phyloP scores from a whole-genome alignment of 1,284 basidiomycete genomes.

The Vanrija pseudolonga region DNA sequence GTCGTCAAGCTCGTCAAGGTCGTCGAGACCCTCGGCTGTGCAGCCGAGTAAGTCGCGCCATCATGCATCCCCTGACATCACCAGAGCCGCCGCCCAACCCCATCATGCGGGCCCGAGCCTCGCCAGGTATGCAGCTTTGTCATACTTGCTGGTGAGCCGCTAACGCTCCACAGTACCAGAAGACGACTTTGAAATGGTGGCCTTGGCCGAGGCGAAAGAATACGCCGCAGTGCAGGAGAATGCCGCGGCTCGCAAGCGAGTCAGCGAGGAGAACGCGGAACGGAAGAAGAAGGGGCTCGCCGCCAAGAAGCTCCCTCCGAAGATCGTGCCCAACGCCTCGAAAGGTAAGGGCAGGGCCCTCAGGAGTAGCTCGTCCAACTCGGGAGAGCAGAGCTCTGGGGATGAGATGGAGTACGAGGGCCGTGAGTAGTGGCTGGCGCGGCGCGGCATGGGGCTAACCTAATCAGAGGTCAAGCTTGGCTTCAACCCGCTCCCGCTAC shows the following conservation, averaged over 20 bases:
- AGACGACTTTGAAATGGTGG: conserved; percentile 36
- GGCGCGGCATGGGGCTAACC: background rate
- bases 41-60: too few relatives aligned
- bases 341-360: background rate
- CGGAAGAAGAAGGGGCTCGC: conserved; percentile 18
- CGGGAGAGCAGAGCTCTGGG: background rate
- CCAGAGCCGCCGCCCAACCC: background rate
- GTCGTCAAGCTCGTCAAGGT: too few relatives aligned
- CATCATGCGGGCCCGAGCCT: background rate
- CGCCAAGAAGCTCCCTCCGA: conserved; percentile 15
- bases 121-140: conserved; percentile 1
- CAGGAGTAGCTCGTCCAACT: background rate
- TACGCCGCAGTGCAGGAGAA: conserved; percentile 19
- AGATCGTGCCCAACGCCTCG: conserved; percentile 10
- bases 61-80: too few relatives aligned
- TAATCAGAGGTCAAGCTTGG: conserved; percentile 22
- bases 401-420: conserved; percentile 26
- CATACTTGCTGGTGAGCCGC: too few relatives aligned
- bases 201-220: conserved; percentile 16
- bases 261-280: conserved; percentile 24
- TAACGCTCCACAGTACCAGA: conserved; percentile 13
- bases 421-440: conserved; percentile 21
- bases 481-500: conserved; percentile 28
- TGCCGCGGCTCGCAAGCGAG: conserved; percentile 9
- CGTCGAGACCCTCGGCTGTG: too few relatives aligned